Percentiles rank a stretch among this genome's conserved stretches.
These are phyloP conservation scores for Colletotrichum cordylinicola DNA, from an alignment of 2,329 filamentous ascomycete species.

Conservation along the genomic window DNA sequence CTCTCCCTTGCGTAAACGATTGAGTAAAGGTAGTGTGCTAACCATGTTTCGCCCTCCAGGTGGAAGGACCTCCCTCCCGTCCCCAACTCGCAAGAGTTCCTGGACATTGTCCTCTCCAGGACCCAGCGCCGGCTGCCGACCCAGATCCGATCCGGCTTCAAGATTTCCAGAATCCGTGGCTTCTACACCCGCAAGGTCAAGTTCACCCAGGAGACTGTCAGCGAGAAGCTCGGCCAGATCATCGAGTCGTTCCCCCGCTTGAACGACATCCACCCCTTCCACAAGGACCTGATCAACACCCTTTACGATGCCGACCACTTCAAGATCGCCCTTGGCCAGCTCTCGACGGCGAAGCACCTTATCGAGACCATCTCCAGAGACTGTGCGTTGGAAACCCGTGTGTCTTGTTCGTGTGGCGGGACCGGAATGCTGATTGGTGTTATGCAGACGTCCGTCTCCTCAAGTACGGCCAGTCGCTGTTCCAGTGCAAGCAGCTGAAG, in stretches of 20 bases:
- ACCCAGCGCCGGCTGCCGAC: constrained; percentile 93
- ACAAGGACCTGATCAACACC: constrained; percentile 86
- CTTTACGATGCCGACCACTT: constrained; percentile 99
- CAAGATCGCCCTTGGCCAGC: constrained; percentile 92
- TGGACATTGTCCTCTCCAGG: constrained; percentile 94
- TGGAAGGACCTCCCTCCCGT: constrained; percentile 86
- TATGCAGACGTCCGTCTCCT: constrained; percentile 67
- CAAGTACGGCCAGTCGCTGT: constrained; percentile 95
- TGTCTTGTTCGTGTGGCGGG: not conserved
- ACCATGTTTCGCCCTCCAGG: not conserved
- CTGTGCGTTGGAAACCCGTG: constrained; percentile 41
- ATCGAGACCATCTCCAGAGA: constrained; percentile 96
- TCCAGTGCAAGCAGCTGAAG: constrained; percentile 99
- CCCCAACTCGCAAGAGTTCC: constrained; percentile 91
- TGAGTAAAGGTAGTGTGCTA: not conserved
- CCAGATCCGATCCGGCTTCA: constrained; percentile 94
- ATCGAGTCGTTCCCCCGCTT: constrained; percentile 92
- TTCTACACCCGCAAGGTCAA: constrained; percentile 79
- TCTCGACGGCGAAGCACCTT: constrained; percentile 94
- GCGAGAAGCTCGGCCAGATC: constrained; percentile 89
- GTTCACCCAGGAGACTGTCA: constrained; percentile 96
- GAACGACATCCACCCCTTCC: constrained; percentile 95
- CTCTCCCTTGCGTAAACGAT: not conserved
- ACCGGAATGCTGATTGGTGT: not conserved
- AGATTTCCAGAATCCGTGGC: constrained; percentile 76